Percentiles rank a stretch among this genome's conserved stretches.
Evolutionary conservation across 2,329 filamentous ascomycete genomes (phyloP).

Genomic region (Sporothrix pallida): DNA sequence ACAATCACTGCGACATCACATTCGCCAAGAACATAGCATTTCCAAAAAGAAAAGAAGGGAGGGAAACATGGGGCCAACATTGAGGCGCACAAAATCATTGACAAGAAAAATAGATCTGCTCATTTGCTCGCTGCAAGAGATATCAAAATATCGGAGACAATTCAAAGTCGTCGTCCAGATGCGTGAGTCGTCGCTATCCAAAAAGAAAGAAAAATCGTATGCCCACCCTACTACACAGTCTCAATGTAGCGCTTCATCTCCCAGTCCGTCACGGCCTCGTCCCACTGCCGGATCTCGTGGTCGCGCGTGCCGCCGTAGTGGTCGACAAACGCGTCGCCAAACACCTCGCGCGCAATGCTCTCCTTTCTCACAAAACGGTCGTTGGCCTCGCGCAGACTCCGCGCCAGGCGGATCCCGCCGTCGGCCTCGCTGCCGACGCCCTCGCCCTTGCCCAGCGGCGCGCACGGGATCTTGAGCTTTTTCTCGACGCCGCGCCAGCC

Average conservation of each 20-base stretch:
- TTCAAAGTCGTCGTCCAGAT: too few relatives aligned
- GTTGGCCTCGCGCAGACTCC: slow-evolving; percentile 83
- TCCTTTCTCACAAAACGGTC: slow-evolving; percentile 75
- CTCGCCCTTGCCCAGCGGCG: slow-evolving; percentile 84
- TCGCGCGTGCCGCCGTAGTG: slow-evolving; percentile 92
- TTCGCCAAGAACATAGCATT: too few relatives aligned
- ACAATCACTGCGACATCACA: too few relatives aligned
- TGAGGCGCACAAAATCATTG: too few relatives aligned
- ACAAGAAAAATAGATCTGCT: background rate
- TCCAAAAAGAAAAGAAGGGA: too few relatives aligned
- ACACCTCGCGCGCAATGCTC: slow-evolving; percentile 89
- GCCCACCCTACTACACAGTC: slow-evolving; percentile 61
- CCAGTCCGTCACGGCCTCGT: slow-evolving; percentile 97
- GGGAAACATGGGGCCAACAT: too few relatives aligned
- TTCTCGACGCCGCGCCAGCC: slow-evolving; percentile 93
- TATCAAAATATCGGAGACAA: too few relatives aligned
- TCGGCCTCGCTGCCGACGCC: slow-evolving; percentile 76
- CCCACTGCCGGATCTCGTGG: slow-evolving; percentile 89
- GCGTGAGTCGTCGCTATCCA: too few relatives aligned
- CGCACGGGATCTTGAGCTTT: slow-evolving; percentile 81
- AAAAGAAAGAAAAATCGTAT: too few relatives aligned
- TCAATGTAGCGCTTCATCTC: slow-evolving; percentile 80
- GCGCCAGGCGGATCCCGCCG: slow-evolving; percentile 78
- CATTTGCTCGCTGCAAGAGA: background rate
- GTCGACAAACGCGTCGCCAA: slow-evolving; percentile 94